Percentiles rank a stretch among this genome's conserved stretches.
Conservation (phyloP, 768 basidiomycete genomes). For the Amanita rimosa region DNA sequence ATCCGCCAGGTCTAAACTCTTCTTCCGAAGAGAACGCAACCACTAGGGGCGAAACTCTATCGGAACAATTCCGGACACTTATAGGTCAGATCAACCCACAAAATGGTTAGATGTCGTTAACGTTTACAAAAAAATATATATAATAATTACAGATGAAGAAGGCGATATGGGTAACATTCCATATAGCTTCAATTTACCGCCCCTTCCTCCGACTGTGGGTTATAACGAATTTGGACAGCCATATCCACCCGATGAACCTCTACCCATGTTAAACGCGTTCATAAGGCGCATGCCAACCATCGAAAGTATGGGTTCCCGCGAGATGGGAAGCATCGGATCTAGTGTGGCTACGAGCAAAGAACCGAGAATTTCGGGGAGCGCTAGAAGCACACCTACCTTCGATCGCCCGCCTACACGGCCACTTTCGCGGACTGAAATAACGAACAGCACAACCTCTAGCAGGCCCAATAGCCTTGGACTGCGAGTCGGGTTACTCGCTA, state of each 20-base stretch:
- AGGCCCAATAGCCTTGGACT: constrained; percentile 22
- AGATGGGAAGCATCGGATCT: constrained; percentile 27
- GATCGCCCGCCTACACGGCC: constrained; percentile 31
- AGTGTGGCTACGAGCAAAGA: constrained; percentile 6
- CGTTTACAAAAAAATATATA: too few relatives aligned
- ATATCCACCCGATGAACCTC: constrained; percentile 36
- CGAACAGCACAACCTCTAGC: constrained; percentile 23
- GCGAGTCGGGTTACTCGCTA: constrained; percentile 19
- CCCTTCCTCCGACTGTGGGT: constrained; percentile 20
- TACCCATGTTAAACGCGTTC: constrained; percentile 51
- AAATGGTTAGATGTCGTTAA: constrained; percentile 39
- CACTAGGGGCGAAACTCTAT: constrained; percentile 29
- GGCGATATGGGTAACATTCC: constrained; percentile 10
- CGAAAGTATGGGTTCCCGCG: constrained; percentile 63
- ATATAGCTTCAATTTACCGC: constrained; percentile 15
- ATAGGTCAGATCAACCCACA: constrained; percentile 37
- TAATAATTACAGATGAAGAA: constrained; percentile 13
- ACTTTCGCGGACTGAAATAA: constrained; percentile 17
- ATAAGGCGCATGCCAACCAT: constrained; percentile 76
- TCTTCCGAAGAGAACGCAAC: constrained; percentile 13
- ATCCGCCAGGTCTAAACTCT: background rate
- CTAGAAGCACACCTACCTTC: constrained; percentile 10
- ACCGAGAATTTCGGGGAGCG: constrained; percentile 6
- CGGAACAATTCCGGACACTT: constrained; percentile 38
- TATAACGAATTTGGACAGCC: constrained; percentile 39